Base-by-base conservation (phyloP, 768 basidiomycete species). In the Lactarius indigo region DNA sequence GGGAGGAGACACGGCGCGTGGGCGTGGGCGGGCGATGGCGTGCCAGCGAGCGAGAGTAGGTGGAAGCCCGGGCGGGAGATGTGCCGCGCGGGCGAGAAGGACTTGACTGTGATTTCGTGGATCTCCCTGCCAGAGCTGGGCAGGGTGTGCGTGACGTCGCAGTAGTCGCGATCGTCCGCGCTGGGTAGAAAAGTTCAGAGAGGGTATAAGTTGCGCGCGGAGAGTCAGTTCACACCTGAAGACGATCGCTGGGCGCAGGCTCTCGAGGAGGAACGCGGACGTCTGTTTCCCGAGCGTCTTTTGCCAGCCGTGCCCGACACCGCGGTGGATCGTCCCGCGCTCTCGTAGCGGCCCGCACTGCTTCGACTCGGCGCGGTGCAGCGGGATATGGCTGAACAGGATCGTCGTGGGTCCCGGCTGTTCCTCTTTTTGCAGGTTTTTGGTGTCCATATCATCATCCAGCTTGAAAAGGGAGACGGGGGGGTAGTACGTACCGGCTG, bases 81-180 rank as follows among this genome's bases (percentile, higher is more conserved):
- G 63, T 89, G 88, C 62, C 83, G 83, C 17, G 87, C 86, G 68
- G 87, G 85, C 18, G 91, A 90, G 75, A 96, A 94, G 0, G 94
- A 90, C 75, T 94, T 96, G 65, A 96, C 81, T 1, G 94, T 95
- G 26, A 94, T 84, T 77, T 96, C 94, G 57, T 87, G 87, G 54
- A 88, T 79, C 26, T 68, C 68, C 18, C 63, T 61, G 67, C 66
- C 63, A 70, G 66, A 63, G 70, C 42, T 64, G 4, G 75, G 73
- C 10, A 78, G 69, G 39, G 77, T 77, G 74, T 92, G 91, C 28
- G 76, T 77, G 72, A 89, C 83, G 70, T 93, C 91, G 72, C 95
- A 98, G 72, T 92, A 92, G 76, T 97, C 95, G 59, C 92, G 90
- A 75, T 96, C 92, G 76, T 98, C 94, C 7, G 88, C 95, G 72